phyloP scores from a whole-genome alignment of 352 stramenopile species.

The Globisporangium recalcitrans region DNA sequence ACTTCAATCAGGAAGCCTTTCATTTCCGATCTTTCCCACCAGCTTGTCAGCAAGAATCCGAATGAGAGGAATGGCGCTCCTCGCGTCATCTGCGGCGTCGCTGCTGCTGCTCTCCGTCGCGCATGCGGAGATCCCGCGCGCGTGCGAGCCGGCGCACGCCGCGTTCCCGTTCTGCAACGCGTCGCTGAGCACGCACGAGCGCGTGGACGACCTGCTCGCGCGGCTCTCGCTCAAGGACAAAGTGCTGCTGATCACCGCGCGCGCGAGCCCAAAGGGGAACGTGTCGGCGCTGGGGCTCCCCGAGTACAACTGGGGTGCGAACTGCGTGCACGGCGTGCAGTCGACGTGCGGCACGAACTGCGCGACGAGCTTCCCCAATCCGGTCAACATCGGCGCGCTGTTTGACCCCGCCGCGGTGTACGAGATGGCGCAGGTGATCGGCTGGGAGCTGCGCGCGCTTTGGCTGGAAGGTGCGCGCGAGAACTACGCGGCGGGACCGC shows the following conservation, averaged over 20 bases:
- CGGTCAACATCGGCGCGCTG: conserved; percentile 81
- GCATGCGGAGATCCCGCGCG: conserved; percentile 40
- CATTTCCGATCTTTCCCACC: conserved; percentile 3
- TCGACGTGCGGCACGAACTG: conserved; percentile 69
- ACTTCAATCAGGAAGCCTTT: background rate
- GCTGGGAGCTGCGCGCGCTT: conserved; percentile 69
- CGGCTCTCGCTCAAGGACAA: conserved; percentile 71
- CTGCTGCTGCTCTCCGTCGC: background rate
- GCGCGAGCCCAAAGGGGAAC: conserved; percentile 58
- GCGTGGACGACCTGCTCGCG: conserved; percentile 75
- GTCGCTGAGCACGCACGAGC: conserved; percentile 41
- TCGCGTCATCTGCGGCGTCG: background rate
- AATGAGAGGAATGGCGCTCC: background rate
- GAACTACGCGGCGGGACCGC: conserved; percentile 51
- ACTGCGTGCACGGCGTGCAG: conserved; percentile 91
- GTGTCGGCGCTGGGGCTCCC: conserved; percentile 80
- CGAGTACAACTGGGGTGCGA: conserved; percentile 92
- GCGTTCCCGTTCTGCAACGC: conserved; percentile 77
- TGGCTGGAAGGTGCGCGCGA: conserved; percentile 74
- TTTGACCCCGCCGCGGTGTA: conserved; percentile 82
- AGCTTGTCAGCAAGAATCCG: no score
- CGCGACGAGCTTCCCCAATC: conserved; percentile 90
- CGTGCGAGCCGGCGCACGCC: conserved; percentile 30
- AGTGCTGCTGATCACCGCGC: conserved; percentile 59
- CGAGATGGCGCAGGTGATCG: conserved; percentile 87